Percentiles rank a stretch among this genome's conserved stretches.
These are phyloP conservation scores for Trichoderma afroharzianum DNA, from an alignment of 2,329 filamentous ascomycete species.

Conservation along the genomic window DNA sequence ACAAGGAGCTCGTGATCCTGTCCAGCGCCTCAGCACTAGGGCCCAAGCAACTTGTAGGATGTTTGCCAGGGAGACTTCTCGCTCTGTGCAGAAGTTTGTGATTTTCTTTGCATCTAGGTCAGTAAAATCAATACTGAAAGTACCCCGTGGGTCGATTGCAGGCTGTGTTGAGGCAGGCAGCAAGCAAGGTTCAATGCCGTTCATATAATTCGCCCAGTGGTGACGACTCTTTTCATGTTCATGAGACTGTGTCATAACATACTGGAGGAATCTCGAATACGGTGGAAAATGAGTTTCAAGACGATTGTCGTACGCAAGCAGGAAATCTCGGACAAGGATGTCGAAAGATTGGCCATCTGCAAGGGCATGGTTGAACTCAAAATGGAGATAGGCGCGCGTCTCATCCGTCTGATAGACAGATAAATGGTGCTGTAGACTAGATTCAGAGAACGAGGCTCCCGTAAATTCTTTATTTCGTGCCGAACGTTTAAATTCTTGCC, in stretches of 20 bases:
- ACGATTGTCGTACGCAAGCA: neutral
- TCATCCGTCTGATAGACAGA: neutral
- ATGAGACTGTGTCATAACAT: neutral
- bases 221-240: neutral
- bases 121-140: neutral
- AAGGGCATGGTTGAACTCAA: neutral
- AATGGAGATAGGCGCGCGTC: neutral
- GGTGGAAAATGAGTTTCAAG: neutral
- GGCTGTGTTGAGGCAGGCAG: neutral
- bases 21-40: neutral
- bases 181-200: neutral
- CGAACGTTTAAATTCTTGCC: neutral
- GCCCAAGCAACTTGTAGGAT: neutral
- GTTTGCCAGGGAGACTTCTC: neutral
- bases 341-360: neutral
- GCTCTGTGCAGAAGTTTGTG: neutral
- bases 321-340: neutral
- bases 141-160: neutral
- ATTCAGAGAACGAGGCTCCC: neutral
- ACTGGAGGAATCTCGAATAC: neutral
- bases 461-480: neutral
- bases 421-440: neutral
- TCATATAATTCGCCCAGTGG: neutral
- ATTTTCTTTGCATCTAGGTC: neutral
- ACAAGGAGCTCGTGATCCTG: neutral